phyloP scores from a whole-genome alignment of 805 yeast genomes.

The Saturnispora hagleri region DNA sequence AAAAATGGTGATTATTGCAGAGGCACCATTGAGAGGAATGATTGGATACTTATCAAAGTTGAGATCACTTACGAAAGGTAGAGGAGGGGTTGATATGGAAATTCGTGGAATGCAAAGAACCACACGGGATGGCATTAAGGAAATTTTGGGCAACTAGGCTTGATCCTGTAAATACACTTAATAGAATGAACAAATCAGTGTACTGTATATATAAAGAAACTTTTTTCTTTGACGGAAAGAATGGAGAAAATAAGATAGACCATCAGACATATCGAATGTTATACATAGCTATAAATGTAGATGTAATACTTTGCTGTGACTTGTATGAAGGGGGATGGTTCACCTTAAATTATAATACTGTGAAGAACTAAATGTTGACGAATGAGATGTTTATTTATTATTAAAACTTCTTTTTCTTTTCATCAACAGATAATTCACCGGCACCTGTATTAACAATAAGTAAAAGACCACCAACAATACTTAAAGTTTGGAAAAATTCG shows the following conservation, averaged over 20 bases:
- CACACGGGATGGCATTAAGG: constrained; percentile 38
- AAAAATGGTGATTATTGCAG: constrained; percentile 60
- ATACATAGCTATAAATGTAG: background rate
- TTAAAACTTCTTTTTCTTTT: constrained; percentile 63
- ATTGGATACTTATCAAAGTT: constrained; percentile 74
- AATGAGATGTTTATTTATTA: background rate
- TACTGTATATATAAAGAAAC: background rate
- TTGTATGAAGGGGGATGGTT: background rate
- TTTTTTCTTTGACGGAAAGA: background rate
- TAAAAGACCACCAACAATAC: constrained; percentile 89
- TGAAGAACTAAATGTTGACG: background rate
- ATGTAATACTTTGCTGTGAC: background rate
- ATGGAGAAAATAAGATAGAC: background rate
- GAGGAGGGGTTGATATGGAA: constrained; percentile 76
- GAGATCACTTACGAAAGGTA: constrained; percentile 81
- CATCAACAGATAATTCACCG: constrained; percentile 87
- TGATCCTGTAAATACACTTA: background rate
- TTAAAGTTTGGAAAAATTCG: constrained; percentile 89
- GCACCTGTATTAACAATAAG: constrained; percentile 94
- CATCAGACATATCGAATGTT: background rate
- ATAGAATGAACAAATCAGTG: background rate
- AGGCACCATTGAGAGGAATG: constrained; percentile 83
- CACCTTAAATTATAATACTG: background rate
- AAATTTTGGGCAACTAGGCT: constrained; percentile 21
- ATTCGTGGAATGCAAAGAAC: constrained; percentile 67